Base-by-base conservation (phyloP, 2,329 filamentous ascomycete species). In the Colletotrichum agaves region DNA sequence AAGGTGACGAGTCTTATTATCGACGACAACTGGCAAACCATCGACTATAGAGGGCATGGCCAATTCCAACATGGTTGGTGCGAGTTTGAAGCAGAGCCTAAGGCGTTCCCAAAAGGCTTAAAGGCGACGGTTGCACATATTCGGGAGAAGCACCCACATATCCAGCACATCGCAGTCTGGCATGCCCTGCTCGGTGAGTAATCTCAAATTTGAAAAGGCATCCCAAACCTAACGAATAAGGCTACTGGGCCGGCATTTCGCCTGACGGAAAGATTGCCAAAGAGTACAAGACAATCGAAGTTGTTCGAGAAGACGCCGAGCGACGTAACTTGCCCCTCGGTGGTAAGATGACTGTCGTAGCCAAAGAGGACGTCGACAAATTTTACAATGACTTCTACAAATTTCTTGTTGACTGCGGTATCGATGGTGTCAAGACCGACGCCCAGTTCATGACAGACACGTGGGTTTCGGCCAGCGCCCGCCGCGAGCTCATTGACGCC, bases 1-100 rank as follows among this genome's bases (percentile, higher is more conserved):
- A 89, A 91, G 46, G 85, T 98, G 50, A 90, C 89, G 0, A 97
- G 90, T 74, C 84, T 99, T 2, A 97, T 98, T 69, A 97, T 99
- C 70, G 96, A 99, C 73, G 96, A 99, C 75, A 97, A 97, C 73
- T 99, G 96, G 96, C 94, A 97, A 78, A 88, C 91, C 8, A 85
- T 97, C 52, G 88, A 87, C 71, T 79, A 83, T 33, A 72, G 75
- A 23, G 83, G 84, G 0, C 74, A 82, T 4, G 81, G 83, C 17
- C 85, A 88, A 70, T 88, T 86, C 69, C 84, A 87, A 56, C 80
- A 86, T 63, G 86, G 90, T 27, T 97, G 92, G 93, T 87, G 88
- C 10, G 87, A 91, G 7, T 98, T 99, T 71, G 94, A 98, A 75
- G 96, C 95, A 0, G 92, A 97, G 65, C 85, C 88, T 11, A 83